Conservation (phyloP, 352 stramenopile genomes). For the Pythium diclinum region DNA sequence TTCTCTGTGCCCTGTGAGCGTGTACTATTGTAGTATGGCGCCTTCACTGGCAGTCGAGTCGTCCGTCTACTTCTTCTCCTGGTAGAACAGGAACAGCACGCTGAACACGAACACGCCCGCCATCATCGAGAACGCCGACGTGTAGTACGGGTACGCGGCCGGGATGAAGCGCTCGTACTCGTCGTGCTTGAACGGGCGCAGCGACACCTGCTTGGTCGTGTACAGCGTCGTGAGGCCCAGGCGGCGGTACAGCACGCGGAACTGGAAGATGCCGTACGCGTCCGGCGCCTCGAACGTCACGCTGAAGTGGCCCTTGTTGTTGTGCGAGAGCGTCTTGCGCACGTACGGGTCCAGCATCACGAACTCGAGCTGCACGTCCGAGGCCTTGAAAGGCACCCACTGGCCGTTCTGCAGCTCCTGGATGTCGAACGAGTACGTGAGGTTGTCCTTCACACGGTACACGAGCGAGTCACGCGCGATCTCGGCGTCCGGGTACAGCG, state of each 20-base stretch:
- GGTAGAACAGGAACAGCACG: constrained; percentile 87
- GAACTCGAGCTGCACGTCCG: constrained; percentile 92
- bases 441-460: constrained; percentile 93
- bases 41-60: not conserved
- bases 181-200: constrained; percentile 94
- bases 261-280: constrained; percentile 93
- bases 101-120: constrained; percentile 88
- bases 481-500: constrained; percentile 86
- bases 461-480: constrained; percentile 87
- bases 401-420: constrained; percentile 79
- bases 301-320: constrained; percentile 70
- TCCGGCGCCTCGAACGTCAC: constrained; percentile 89
- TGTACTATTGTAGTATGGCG: not conserved
- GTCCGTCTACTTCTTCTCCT: constrained; percentile 48
- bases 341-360: constrained; percentile 94
- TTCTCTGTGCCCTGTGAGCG: not conserved
- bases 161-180: constrained; percentile 95
- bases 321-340: constrained; percentile 79
- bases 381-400: constrained; percentile 75
- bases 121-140: constrained; percentile 90
- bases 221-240: constrained; percentile 85
- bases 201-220: constrained; percentile 87
- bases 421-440: constrained; percentile 90
- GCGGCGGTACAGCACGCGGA: constrained; percentile 90
- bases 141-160: constrained; percentile 92